Conservation (phyloP, 176 grass and related monocot genomes). For the Juncus effusus region DNA sequence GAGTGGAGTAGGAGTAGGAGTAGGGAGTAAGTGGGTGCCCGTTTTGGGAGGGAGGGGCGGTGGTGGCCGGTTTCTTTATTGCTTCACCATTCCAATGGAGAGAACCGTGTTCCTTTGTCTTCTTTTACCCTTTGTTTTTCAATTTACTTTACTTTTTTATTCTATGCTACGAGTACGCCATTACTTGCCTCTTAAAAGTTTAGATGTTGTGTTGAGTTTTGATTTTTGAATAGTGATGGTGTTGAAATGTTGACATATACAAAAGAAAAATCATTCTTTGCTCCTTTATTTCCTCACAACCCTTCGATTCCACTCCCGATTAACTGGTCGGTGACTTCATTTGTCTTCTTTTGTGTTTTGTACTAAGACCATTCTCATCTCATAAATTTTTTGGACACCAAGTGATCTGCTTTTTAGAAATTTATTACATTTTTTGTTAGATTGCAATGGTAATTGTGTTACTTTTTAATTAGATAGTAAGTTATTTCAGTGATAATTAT, state of each 20-base stretch:
- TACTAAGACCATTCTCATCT: no score
- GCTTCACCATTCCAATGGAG: background rate
- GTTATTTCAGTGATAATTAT: no score
- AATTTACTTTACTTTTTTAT: background rate
- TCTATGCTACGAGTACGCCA: constrained; percentile 3
- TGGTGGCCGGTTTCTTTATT: constrained; percentile 30
- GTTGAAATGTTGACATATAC: background rate
- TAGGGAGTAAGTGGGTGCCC: constrained; percentile 1
- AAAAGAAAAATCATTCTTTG: background rate
- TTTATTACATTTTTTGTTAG: no score
- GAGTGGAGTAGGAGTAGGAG: constrained; percentile 9
- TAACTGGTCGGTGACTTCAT: no score
- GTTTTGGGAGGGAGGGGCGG: constrained; percentile 9
- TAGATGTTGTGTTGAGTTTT: background rate
- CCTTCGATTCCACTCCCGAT: background rate
- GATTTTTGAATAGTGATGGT: background rate
- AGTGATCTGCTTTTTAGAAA: no score
- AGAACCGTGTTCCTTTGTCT: constrained; percentile 33
- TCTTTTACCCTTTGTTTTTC: background rate
- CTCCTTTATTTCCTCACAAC: background rate
- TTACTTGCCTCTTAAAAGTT: background rate
- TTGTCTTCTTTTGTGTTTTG: no score
- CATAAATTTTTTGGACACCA: no score
- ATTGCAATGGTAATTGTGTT: no score
- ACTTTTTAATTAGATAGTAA: no score